Evolutionary conservation across 2,329 filamentous ascomycete genomes (phyloP).

Genomic region (Colletotrichum sp.): DNA sequence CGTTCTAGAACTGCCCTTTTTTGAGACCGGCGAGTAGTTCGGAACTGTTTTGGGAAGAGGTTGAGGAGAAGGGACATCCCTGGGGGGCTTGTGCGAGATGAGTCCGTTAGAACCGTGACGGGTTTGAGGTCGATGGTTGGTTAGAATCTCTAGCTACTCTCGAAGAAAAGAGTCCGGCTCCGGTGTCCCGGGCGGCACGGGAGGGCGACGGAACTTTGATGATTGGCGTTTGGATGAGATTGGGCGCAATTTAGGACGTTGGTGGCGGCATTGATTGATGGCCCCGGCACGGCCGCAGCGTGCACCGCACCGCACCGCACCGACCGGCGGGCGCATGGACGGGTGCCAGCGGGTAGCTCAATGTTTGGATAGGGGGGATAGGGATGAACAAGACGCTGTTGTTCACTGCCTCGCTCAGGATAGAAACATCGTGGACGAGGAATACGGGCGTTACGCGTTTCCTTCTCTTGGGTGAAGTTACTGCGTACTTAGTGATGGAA

Average conservation of each 20-base stretch:
- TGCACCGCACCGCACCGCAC: neutral
- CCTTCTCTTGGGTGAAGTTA: neutral
- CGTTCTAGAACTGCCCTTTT: neutral
- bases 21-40: neutral
- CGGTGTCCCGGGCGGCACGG: conserved; percentile 8
- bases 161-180: neutral
- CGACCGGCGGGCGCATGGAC: neutral
- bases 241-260: neutral
- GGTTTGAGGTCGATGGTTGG: neutral
- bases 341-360: neutral
- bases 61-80: neutral
- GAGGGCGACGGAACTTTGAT: neutral
- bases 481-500: neutral
- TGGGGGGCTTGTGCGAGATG: neutral
- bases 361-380: neutral
- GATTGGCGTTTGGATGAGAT: neutral
- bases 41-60: neutral
- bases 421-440: neutral
- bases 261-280: neutral
- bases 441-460: neutral
- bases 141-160: neutral
- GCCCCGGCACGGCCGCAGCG: neutral
- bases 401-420: conserved; percentile 15
- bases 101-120: neutral
- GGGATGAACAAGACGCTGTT: neutral